Evolutionary conservation across 345 rosid genomes (phyloP), one percentile per base, ranked within the genome.

Genomic region (Stellera chamaejasme): DNA sequence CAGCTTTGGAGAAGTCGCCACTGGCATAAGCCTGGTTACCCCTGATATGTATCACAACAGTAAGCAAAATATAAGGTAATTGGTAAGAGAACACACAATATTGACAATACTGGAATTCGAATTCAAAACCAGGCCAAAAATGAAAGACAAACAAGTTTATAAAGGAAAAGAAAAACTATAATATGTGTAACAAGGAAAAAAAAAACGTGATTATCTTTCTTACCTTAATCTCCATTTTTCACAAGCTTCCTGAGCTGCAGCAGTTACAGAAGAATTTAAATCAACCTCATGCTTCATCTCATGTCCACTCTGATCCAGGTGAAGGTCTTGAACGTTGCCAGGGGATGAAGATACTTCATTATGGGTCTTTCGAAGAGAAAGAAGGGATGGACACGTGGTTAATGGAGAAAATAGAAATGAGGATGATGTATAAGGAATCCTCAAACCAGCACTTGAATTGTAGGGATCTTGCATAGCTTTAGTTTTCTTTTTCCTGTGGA

Each of bases 191-290:
- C 12, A 43, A 28, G 14, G 11, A 50, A 19, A 42, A 41, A 48
- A 67, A 50, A 23, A 48, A 56, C 15, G 45, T 51, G 47, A 45
- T 15, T n/a, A 26, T 23, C 16, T 11, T 51, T 48, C 57, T 23
- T 61, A 87, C 99, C 97, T 94, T 69, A 87, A 64, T 46, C 99
- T 90, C 97, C 97, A 94, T 75, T 83, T 94, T 76, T 94, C 97
- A 65, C 99, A 90, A 60, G 85, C 80, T 79, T 94, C 99, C 64
- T 83, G 90, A 58, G 84, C 79, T 62, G 75, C 83, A 62, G 67
- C 41, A 25, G 75, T 57, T 62, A 75, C 69, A 50, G 78, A 39
- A 67, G 77, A 67, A 62, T 51, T 63, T 55, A 68, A 52, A 61
- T 60, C 67, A 70, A 87, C 51, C 64, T 62, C 77, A 48, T 69